phyloP scores from a whole-genome alignment of 2,329 filamentous ascomycete species.

The Chrysosporium queenslandicum region DNA sequence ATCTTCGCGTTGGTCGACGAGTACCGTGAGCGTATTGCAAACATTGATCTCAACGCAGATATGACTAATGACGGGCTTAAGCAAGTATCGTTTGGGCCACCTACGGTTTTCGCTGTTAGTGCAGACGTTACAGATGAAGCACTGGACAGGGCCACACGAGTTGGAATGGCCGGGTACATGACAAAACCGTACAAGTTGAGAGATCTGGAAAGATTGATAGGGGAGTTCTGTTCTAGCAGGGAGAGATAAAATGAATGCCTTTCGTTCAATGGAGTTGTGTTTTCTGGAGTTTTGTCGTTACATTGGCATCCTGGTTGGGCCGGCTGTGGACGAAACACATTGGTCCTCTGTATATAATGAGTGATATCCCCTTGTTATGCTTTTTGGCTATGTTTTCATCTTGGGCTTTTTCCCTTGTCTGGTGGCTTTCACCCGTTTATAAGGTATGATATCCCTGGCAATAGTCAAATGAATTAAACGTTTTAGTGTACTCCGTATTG shows the following conservation, averaged over 20 bases:
- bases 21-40: constrained; percentile 22
- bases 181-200: constrained; percentile 57
- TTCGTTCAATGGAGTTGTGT: background rate
- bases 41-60: constrained; percentile 5
- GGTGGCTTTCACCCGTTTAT: background rate
- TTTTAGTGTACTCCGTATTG: background rate
- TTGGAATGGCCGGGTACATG: constrained; percentile 59
- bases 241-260: background rate
- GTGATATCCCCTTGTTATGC: background rate
- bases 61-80: constrained; percentile 20
- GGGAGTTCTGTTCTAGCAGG: constrained; percentile 34
- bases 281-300: background rate
- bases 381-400: background rate
- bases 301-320: background rate
- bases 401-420: background rate
- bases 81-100: constrained; percentile 13
- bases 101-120: constrained; percentile 52
- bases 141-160: constrained; percentile 49
- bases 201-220: constrained; percentile 52
- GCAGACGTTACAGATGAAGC: constrained; percentile 58
- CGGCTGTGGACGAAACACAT: background rate
- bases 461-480: background rate
- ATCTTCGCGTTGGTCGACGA: constrained; percentile 49
- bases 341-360: background rate
- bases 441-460: background rate